A percentile compares a stretch with the other conserved stretches of the same genome.
Evolutionary conservation across 805 yeast genomes (phyloP).

Genomic region (Hanseniaspora mollemarum): DNA sequence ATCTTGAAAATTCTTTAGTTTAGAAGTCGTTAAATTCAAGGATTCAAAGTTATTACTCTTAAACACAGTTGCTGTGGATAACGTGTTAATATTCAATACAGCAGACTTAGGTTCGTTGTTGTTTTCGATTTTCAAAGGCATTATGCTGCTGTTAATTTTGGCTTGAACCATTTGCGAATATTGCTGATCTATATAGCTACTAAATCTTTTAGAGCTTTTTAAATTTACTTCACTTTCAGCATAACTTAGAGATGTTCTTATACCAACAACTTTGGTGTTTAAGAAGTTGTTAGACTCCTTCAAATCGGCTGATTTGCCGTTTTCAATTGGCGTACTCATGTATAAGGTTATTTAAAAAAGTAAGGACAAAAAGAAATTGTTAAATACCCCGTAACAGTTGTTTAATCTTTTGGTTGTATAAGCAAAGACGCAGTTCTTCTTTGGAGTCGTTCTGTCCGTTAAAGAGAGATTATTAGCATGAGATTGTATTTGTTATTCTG

Average conservation of each 20-base stretch:
- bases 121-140: conserved; percentile 1
- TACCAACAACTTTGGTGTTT: background rate
- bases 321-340: background rate
- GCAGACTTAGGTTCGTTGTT: background rate
- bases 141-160: conserved; percentile 4
- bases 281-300: background rate
- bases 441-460: too few relatives aligned
- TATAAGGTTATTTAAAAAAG: background rate
- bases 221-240: background rate
- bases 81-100: background rate
- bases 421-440: too few relatives aligned
- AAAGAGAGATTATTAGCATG: too few relatives aligned
- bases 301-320: background rate
- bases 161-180: conserved; percentile 8
- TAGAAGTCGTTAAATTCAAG: conserved; percentile 5
- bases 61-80: conserved; percentile 1
- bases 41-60: conserved; percentile 9
- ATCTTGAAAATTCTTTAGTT: conserved; percentile 8
- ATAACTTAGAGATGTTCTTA: background rate
- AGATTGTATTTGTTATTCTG: too few relatives aligned
- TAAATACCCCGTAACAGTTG: too few relatives aligned
- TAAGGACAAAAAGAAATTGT: background rate
- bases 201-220: background rate
- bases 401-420: too few relatives aligned
- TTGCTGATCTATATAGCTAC: conserved; percentile 1